phyloP scores from a whole-genome alignment of 352 stramenopile species.

The Halophytophthora batemanensis region DNA sequence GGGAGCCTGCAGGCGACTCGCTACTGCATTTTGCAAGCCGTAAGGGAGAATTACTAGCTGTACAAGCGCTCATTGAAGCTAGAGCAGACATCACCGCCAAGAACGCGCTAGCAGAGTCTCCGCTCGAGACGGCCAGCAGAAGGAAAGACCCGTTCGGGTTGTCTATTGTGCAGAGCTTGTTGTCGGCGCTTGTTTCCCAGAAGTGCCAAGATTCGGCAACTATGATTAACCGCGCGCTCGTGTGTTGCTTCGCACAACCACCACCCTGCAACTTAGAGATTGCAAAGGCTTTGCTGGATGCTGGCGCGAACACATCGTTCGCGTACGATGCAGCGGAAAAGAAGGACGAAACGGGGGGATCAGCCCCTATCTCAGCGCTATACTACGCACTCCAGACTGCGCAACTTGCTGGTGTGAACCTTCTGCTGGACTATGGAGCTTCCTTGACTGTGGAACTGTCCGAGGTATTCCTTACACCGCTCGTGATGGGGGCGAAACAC shows the following conservation, averaged over 20 bases:
- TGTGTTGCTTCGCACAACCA: slow-evolving; percentile 35
- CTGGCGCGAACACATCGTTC: slow-evolving; percentile 28
- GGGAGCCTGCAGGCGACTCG: slow-evolving; percentile 19
- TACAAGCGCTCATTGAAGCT: slow-evolving; percentile 35
- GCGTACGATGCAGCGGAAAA: slow-evolving; percentile 14
- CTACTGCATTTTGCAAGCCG: slow-evolving; percentile 44
- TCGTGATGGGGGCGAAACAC: slow-evolving; percentile 13
- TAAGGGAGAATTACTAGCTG: slow-evolving; percentile 29
- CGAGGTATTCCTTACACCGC: slow-evolving; percentile 34
- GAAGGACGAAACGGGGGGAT: slow-evolving; percentile 2
- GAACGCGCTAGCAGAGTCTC: slow-evolving; percentile 28
- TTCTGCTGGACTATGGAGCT: slow-evolving; percentile 42
- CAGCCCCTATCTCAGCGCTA: slow-evolving; percentile 26
- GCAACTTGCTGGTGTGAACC: slow-evolving; percentile 33
- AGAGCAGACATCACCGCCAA: slow-evolving; percentile 27
- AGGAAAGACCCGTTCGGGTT: slow-evolving; percentile 39
- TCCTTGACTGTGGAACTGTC: slow-evolving; percentile 21
- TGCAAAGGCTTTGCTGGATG: slow-evolving; percentile 35
- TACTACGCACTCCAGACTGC: slow-evolving; percentile 27
- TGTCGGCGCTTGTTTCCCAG: slow-evolving; percentile 10
- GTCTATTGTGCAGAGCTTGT: slow-evolving; percentile 28
- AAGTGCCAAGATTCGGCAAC: not conserved
- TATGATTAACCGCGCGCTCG: slow-evolving; percentile 31
- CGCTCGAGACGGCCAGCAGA: slow-evolving; percentile 34
- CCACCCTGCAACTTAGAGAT: slow-evolving; percentile 38